Evolutionary conservation across 164 flowering plant genomes (phyloP).

Genomic region (Amborella trichopoda): DNA sequence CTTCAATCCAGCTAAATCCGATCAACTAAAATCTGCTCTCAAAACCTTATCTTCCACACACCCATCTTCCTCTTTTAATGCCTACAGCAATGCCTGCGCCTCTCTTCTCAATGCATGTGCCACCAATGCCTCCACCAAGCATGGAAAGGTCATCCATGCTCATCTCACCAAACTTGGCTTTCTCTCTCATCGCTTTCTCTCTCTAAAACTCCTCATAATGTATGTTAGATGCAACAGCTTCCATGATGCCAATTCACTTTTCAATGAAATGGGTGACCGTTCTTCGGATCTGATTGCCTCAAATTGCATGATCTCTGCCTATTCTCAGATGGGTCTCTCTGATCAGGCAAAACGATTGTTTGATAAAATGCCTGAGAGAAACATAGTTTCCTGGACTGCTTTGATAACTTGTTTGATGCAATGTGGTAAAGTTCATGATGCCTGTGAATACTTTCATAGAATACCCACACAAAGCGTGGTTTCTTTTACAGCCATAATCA

Average conservation of each 20-base stretch:
- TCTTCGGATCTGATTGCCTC: slow-evolving; percentile 15
- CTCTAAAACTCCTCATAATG: slow-evolving; percentile 16
- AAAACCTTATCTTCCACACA: too few relatives aligned
- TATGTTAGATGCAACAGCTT: slow-evolving; percentile 13
- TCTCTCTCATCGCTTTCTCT: slow-evolving; percentile 10
- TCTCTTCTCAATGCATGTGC: slow-evolving; percentile 22
- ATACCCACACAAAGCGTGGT: slow-evolving; percentile 16
- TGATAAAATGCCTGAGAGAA: slow-evolving; percentile 36
- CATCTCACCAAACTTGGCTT: slow-evolving; percentile 37
- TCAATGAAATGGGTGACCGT: slow-evolving; percentile 8
- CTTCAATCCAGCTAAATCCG: too few relatives aligned
- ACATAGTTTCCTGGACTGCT: slow-evolving; percentile 13
- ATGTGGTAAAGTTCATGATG: slow-evolving; percentile 18
- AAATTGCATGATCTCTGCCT: slow-evolving; percentile 13
- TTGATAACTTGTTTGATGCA: slow-evolving; percentile 16
- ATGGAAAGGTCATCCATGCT: slow-evolving; percentile 31
- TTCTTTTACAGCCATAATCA: slow-evolving; percentile 26
- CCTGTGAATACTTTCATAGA: slow-evolving; percentile 7
- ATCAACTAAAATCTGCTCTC: too few relatives aligned
- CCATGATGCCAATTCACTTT: slow-evolving; percentile 8
- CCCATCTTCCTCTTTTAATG: too few relatives aligned
- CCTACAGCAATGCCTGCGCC: slow-evolving; percentile 16
- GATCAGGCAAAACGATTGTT: slow-evolving; percentile 11
- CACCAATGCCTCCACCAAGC: slow-evolving; percentile 10
- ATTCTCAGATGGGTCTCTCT: slow-evolving; percentile 2